Evolutionary conservation across 2,329 filamentous ascomycete species (phyloP), one percentile per base, ranked within the genome.

Genomic region (Chrysoporthe deuterocubensis): DNA sequence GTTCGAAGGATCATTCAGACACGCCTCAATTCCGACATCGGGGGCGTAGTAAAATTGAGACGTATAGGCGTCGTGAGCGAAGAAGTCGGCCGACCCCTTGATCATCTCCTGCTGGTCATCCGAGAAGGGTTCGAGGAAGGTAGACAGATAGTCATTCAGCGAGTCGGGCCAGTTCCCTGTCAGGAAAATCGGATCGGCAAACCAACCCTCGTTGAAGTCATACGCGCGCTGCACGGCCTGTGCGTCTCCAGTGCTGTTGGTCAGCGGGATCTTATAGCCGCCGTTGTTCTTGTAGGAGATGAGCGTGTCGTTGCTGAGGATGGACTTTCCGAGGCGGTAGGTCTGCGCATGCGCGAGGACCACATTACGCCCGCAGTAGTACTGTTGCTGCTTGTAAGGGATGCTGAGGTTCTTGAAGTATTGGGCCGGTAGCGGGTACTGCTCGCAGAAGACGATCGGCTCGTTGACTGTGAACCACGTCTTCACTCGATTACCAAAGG

Each of bases 191-290:
- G 66, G 66, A 18, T 68, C 66, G 26, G 66, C 62, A 13, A 68
- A 68, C 66, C 66, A 68, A 48, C 66, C 66, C 37, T 68, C 66
- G 57, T 68, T 68, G 57, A 61, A 68, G 57, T 68, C 66, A 34
- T 68, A 68, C 4, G 66, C 66, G 16, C 66, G 62, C 57, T 68
- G 66, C 66, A 65, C 62, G 9, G 66, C 66, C 43, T 43, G n/a
- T 7, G 66, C 57, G 42, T 68, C 66, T 18, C 52, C 62, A 37
- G 46, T 26, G 11, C 62, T 62, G 48, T 57, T 65, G 56, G 66
- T 68, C 18, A 64, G 42, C 8, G 66, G 66, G 34, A 68, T 65
- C 56, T 68, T 68, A 40, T 65, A 68, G 18, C 66, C 66, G 32
- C 66, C 66, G 50, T 68, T 68, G 48, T 68, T 68, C 57, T 68